Percentiles rank a stretch among this genome's conserved stretches.
Evolutionary conservation across 441 rosid genomes (phyloP).

Genomic region (Euphorbia celastroides): DNA sequence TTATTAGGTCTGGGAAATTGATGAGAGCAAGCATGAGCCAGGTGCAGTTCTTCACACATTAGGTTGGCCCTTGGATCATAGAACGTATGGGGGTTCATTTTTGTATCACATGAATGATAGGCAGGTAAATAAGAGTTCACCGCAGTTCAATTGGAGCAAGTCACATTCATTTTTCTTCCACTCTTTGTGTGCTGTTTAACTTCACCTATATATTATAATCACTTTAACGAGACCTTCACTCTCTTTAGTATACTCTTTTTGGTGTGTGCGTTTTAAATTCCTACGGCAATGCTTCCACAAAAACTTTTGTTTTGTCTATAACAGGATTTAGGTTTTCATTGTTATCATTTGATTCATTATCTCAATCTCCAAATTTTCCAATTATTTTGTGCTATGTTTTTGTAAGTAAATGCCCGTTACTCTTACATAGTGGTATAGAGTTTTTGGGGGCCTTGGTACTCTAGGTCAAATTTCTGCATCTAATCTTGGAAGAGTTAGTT

Average conservation of each 20-base stretch:
- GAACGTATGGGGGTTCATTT: conserved; percentile 96
- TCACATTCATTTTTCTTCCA: background rate
- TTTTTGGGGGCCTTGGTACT: background rate
- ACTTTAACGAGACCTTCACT: background rate
- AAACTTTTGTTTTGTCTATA: background rate
- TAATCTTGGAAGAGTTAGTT: background rate
- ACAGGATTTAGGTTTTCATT: background rate
- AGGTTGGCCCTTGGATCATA: conserved; percentile 90
- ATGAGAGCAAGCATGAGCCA: conserved; percentile 76
- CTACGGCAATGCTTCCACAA: background rate
- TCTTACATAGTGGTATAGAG: background rate
- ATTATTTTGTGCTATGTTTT: background rate
- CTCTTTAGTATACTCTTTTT: too few species aligned
- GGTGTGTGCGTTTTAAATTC: background rate
- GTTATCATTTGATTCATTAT: conserved; percentile 1
- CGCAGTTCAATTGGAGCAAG: conserved; percentile 1
- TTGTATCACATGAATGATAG: conserved; percentile 90
- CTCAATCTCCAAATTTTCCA: background rate
- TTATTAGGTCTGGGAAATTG: conserved; percentile 91
- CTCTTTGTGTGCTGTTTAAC: background rate
- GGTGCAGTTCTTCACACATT: conserved; percentile 82
- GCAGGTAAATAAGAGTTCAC: conserved; percentile 39
- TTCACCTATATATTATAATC: background rate
- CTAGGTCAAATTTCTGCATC: background rate
- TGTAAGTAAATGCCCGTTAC: background rate